A percentile compares a stretch with the other conserved stretches of the same genome.
These are phyloP conservation scores for Daldinia eschscholtzii DNA, from an alignment of 2,329 filamentous ascomycete species.

Conservation along the genomic window DNA sequence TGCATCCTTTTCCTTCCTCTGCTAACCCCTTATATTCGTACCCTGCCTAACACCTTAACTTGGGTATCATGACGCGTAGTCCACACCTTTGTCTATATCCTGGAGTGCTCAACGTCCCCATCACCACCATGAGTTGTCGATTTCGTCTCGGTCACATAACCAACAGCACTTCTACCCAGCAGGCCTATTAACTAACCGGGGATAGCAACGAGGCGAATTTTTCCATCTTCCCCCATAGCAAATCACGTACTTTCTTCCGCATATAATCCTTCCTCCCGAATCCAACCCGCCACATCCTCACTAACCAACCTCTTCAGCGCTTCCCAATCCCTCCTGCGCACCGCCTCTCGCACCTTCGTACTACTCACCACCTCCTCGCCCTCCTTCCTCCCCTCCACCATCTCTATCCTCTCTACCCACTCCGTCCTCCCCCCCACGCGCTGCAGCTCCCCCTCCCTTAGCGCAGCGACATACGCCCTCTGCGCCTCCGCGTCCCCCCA, in stretches of 20 bases:
- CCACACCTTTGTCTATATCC: not conserved
- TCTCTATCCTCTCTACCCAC: slow-evolving; percentile 72
- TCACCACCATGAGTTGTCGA: not conserved
- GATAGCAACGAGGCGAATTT: not conserved
- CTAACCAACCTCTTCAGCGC: slow-evolving; percentile 68
- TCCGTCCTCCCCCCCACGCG: slow-evolving; percentile 65
- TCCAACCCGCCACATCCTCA: slow-evolving; percentile 67
- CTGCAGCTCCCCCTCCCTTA: slow-evolving; percentile 62
- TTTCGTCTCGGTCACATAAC: not conserved
- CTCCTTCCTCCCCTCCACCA: slow-evolving; percentile 64
- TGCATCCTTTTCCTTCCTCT: not conserved
- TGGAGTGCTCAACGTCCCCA: not conserved
- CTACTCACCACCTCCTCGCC: slow-evolving; percentile 62
- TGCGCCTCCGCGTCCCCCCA: slow-evolving; percentile 71
- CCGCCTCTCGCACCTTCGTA: slow-evolving; percentile 73
- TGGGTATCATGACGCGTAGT: not conserved
- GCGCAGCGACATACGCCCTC: slow-evolving; percentile 62
- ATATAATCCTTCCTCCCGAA: slow-evolving; percentile 70
- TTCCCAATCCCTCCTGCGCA: slow-evolving; percentile 60
- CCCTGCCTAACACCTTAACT: too few species aligned
- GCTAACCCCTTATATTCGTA: not conserved
- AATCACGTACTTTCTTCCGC: slow-evolving; percentile 26
- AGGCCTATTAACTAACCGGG: not conserved
- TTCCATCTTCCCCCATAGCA: not conserved
- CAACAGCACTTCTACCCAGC: not conserved